phyloP scores from a whole-genome alignment of 495 filamentous ascomycete genomes.

The Xylaria longipes region DNA sequence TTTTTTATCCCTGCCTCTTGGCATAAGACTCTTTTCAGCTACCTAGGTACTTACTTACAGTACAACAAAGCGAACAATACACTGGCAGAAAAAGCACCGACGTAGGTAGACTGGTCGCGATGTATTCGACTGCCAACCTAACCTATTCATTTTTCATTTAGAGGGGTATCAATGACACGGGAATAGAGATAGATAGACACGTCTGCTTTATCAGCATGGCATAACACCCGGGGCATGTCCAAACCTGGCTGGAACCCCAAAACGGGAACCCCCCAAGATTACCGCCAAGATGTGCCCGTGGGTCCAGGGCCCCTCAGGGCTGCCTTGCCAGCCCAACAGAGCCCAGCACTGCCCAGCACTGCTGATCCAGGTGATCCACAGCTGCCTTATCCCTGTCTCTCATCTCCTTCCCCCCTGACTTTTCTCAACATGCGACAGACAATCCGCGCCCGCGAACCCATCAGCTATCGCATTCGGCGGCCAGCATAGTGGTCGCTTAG shows the following conservation, averaged over 20 bases:
- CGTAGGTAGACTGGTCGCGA: not conserved
- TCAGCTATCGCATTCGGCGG: not conserved
- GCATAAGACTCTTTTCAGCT: not conserved
- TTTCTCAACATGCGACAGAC: slow-evolving; percentile 5
- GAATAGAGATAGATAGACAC: not conserved
- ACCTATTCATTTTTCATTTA: not conserved
- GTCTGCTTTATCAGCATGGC: not conserved
- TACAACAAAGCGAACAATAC: no score
- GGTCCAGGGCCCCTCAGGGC: not conserved
- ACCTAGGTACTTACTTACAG: no score
- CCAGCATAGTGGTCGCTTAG: not conserved
- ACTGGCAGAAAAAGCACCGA: no score
- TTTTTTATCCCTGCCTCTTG: not conserved
- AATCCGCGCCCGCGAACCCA: not conserved
- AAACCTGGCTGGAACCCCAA: not conserved
- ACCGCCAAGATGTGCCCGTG: not conserved
- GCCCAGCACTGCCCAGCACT: not conserved
- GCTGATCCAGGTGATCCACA: slow-evolving; percentile 11
- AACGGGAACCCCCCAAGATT: not conserved
- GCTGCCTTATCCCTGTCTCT: not conserved
- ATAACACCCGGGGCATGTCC: not conserved
- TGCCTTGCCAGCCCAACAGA: not conserved
- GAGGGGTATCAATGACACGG: not conserved
- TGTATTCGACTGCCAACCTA: not conserved
- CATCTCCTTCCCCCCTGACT: slow-evolving; percentile 7